These are phyloP conservation scores for Ophiostoma pallidulum DNA, from an alignment of 2,329 filamentous ascomycete species.

Conservation along the genomic window DNA sequence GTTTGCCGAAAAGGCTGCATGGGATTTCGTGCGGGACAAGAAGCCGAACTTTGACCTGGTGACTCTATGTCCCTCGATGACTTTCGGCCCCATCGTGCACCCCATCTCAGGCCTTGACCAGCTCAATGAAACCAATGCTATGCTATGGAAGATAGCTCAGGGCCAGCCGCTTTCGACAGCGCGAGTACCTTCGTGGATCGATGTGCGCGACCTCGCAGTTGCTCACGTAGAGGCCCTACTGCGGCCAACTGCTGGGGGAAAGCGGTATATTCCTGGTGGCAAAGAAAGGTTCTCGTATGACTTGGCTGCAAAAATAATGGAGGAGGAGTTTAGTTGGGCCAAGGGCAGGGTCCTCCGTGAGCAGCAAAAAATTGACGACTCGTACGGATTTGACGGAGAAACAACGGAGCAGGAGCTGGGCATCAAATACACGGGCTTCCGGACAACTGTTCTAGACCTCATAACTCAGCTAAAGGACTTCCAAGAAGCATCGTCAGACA, in stretches of 20 bases:
- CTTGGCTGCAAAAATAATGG: slow-evolving; percentile 34
- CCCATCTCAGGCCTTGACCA: neutral
- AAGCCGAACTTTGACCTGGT: slow-evolving; percentile 40
- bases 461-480: slow-evolving; percentile 4
- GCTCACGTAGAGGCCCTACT: slow-evolving; percentile 11
- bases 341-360: slow-evolving; percentile 14
- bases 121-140: slow-evolving; percentile 10
- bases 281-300: slow-evolving; percentile 38
- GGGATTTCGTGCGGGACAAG: slow-evolving; percentile 37
- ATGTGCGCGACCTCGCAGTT: slow-evolving; percentile 13
- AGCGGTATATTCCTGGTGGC: slow-evolving; percentile 22
- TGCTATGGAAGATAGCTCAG: slow-evolving; percentile 12
- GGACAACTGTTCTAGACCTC: slow-evolving; percentile 1
- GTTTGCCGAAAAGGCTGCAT: slow-evolving; percentile 42
- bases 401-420: slow-evolving; percentile 8
- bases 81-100: slow-evolving; percentile 11
- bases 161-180: slow-evolving; percentile 3
- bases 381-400: slow-evolving; percentile 12
- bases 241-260: slow-evolving; percentile 17
- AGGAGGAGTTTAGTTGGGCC: slow-evolving; percentile 30
- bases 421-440: slow-evolving; percentile 4
- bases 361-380: slow-evolving; percentile 7
- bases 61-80: slow-evolving; percentile 11
- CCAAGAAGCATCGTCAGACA: neutral
- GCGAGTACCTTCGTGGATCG: slow-evolving; percentile 13